Percentiles rank a stretch among this genome's conserved stretches.
Conservation (phyloP, 192 early-diverging fungal species). For the Piromyces finnis region DNA sequence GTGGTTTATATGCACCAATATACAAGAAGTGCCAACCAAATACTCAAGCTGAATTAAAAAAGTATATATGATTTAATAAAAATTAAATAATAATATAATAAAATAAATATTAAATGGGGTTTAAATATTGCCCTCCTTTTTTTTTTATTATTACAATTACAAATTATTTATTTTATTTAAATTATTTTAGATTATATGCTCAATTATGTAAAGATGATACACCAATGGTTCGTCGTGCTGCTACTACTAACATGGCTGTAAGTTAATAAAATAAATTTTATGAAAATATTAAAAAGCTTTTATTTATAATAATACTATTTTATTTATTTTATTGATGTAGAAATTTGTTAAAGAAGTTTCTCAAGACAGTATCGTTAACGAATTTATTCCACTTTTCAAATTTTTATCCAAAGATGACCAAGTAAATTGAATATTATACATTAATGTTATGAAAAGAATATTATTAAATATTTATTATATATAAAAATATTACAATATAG, state of each 20-base stretch:
- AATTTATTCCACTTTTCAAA: constrained; percentile 76
- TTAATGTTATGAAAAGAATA: too few species aligned
- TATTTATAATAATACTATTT: background rate
- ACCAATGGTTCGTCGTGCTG: constrained; percentile 94
- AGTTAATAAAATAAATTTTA: constrained; percentile 2
- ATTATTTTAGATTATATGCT: constrained; percentile 36
- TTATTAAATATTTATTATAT: too few species aligned
- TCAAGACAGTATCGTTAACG: constrained; percentile 60
- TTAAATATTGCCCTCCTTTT: too few species aligned
- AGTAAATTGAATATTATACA: too few species aligned
- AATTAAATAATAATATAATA: background rate
- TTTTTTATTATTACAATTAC: too few species aligned
- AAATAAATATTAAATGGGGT: too few species aligned
- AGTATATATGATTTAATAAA: constrained; percentile 13
- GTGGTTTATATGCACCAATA: constrained; percentile 75
- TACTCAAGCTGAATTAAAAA: constrained; percentile 72
- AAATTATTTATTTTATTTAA: too few species aligned
- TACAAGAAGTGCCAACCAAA: constrained; percentile 52
- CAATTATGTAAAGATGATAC: constrained; percentile 82
- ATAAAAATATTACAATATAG: too few species aligned
- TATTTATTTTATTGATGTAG: constrained; percentile 10
- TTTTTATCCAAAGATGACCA: constrained; percentile 55
- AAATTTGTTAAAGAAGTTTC: constrained; percentile 48
- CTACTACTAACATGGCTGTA: constrained; percentile 66
- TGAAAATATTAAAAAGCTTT: too few species aligned